A percentile compares a stretch with the other conserved stretches of the same genome.
phyloP scores from a whole-genome alignment of 768 basidiomycete genomes.

The Hericium erinaceus region DNA sequence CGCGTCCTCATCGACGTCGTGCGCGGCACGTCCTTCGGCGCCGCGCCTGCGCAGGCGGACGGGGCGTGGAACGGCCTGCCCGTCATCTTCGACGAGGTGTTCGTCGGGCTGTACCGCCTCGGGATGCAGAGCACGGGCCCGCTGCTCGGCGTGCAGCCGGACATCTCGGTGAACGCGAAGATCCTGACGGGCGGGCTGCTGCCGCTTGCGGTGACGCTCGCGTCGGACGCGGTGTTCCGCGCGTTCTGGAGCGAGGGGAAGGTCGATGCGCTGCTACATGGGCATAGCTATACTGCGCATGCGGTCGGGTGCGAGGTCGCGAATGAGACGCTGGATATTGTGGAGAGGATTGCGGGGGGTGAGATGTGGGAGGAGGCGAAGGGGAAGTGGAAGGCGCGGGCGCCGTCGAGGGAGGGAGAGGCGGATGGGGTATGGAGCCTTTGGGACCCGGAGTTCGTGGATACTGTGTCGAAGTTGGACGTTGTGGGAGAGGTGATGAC shows the following conservation, averaged over 20 bases:
- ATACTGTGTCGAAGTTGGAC: conserved; percentile 44
- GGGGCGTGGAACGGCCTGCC: conserved; percentile 60
- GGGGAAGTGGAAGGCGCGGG: conserved; percentile 41
- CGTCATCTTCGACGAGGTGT: conserved; percentile 94
- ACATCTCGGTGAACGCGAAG: conserved; percentile 89
- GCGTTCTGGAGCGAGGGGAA: conserved; percentile 72
- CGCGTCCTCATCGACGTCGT: conserved; percentile 76
- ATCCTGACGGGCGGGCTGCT: conserved; percentile 88
- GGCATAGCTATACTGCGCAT: conserved; percentile 94
- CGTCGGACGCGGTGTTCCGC: conserved; percentile 69
- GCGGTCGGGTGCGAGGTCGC: conserved; percentile 91
- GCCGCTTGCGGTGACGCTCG: conserved; percentile 79
- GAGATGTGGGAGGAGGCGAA: conserved; percentile 54
- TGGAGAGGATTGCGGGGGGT: conserved; percentile 41
- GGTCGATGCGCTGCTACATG: conserved; percentile 82
- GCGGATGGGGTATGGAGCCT: conserved; percentile 62
- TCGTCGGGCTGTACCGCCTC: conserved; percentile 84
- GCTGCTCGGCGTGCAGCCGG: conserved; percentile 66
- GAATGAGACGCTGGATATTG: conserved; percentile 59
- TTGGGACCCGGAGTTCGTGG: conserved; percentile 73
- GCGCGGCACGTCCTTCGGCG: conserved; percentile 35
- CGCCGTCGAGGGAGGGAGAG: not conserved
- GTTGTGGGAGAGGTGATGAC: conserved; percentile 74
- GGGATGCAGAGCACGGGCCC: conserved; percentile 58
- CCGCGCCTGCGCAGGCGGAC: conserved; percentile 7